These are phyloP conservation scores for Quercus parvula DNA, from an alignment of 306 rosid species.

Conservation along the genomic window DNA sequence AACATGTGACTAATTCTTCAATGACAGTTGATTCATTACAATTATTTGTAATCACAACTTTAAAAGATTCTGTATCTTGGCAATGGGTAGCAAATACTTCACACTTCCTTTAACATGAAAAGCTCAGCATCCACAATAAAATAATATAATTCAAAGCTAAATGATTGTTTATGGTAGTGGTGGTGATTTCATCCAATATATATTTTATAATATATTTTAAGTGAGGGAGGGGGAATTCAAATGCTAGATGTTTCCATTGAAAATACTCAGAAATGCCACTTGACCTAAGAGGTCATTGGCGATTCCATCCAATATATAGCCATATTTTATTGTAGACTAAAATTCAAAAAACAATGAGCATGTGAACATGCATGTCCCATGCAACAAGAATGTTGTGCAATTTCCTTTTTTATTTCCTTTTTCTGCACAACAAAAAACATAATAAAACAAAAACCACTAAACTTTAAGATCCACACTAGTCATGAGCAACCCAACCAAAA, in stretches of 20 bases:
- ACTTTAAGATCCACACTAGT: slow-evolving; percentile 3
- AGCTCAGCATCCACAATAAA: no score
- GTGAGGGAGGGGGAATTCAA: no score
- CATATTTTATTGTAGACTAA: neutral
- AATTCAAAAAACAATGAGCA: neutral
- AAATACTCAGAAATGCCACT: no score
- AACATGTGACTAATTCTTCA: neutral
- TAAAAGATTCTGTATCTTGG: no score
- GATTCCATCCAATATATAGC: neutral
- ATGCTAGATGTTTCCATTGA: no score
- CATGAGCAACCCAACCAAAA: neutral
- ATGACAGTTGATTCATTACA: neutral
- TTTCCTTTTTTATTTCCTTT: neutral
- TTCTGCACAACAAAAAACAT: neutral
- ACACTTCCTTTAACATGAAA: no score
- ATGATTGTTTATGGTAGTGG: neutral
- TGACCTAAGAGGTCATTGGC: no score
- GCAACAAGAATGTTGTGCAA: neutral
- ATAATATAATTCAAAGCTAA: neutral
- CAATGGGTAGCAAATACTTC: no score
- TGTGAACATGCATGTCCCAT: neutral
- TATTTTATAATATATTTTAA: no score
- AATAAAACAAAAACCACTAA: neutral
- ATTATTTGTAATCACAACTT: neutral
- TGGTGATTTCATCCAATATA: neutral